Percentiles rank a stretch among this genome's conserved stretches.
phyloP scores from a whole-genome alignment of 768 basidiomycete genomes.

The Pleurotus giganteus region DNA sequence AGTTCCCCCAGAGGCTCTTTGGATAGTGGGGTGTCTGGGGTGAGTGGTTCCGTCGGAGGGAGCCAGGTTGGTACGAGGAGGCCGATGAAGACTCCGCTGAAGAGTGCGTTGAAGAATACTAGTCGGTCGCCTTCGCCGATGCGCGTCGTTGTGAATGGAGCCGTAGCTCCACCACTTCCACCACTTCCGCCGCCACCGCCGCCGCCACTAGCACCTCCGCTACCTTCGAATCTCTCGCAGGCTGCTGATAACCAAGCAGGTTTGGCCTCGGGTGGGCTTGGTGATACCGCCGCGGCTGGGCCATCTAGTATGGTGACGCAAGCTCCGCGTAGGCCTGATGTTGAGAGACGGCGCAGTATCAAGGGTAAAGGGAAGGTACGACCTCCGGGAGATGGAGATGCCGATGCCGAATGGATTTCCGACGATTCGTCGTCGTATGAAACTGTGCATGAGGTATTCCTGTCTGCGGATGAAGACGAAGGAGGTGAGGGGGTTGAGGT shows the following conservation, averaged over 20 bases:
- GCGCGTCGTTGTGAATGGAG: neutral
- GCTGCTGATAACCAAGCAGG: no score
- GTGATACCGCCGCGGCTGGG: no score
- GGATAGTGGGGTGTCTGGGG: neutral
- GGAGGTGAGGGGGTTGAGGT: conserved; percentile 4
- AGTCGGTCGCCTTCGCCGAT: conserved; percentile 44
- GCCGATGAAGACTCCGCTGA: conserved; percentile 48
- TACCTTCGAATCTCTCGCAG: no score
- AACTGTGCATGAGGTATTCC: conserved; percentile 57
- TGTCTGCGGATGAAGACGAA: conserved; percentile 32
- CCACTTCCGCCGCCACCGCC: no score
- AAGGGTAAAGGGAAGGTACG: conserved; percentile 16
- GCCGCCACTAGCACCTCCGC: neutral
- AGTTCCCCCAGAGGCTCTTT: neutral
- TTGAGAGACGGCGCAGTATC: neutral
- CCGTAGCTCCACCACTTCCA: no score
- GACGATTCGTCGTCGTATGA: conserved; percentile 58
- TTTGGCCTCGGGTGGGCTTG: no score
- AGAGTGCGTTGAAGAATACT: conserved; percentile 59
- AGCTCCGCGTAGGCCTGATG: no score
- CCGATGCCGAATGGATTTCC: conserved; percentile 28
- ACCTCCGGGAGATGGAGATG: conserved; percentile 14
- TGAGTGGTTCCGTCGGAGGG: neutral
- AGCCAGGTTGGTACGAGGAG: conserved; percentile 13
- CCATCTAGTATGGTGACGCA: no score